phyloP scores from a whole-genome alignment of 495 filamentous ascomycete species.

The Chaetomidium leptoderma region DNA sequence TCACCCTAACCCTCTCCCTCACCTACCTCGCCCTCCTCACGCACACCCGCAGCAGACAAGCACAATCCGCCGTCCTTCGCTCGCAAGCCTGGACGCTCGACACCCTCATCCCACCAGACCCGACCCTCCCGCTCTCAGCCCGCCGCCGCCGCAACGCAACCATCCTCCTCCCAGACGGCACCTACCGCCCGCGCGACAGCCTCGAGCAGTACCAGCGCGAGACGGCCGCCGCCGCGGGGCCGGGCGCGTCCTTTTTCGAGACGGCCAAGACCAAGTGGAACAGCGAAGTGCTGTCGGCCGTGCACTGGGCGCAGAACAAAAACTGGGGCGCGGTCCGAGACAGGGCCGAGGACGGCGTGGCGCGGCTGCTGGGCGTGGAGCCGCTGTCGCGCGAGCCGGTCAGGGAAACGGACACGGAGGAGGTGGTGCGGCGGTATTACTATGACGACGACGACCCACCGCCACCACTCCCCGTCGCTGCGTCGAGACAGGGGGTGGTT shows the following conservation, averaged over 20 bases:
- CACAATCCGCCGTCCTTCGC: constrained; percentile 67
- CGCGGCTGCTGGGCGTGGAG: constrained; percentile 20
- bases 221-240: constrained; percentile 13
- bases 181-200: constrained; percentile 22
- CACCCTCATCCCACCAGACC: constrained; percentile 46
- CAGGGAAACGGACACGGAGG: constrained; percentile 27
- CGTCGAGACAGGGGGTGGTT: no score
- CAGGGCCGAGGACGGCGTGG: constrained; percentile 43
- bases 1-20: constrained; percentile 75
- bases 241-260: constrained; percentile 50
- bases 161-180: constrained; percentile 11
- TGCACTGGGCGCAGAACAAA: constrained; percentile 61
- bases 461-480: no score
- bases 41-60: constrained; percentile 65
- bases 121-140: constrained; percentile 33
- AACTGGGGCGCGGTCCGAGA: constrained; percentile 60
- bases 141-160: constrained; percentile 29
- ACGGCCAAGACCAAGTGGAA: constrained; percentile 78
- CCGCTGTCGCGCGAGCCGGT: constrained; percentile 16
- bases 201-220: constrained; percentile 6
- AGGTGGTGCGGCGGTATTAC: no score
- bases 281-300: constrained; percentile 62
- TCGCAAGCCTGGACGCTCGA: constrained; percentile 62
- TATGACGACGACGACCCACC: no score
- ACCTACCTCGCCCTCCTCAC: constrained; percentile 75